phyloP scores from a whole-genome alignment of 805 yeast genomes.

The Candida sonorensis region DNA sequence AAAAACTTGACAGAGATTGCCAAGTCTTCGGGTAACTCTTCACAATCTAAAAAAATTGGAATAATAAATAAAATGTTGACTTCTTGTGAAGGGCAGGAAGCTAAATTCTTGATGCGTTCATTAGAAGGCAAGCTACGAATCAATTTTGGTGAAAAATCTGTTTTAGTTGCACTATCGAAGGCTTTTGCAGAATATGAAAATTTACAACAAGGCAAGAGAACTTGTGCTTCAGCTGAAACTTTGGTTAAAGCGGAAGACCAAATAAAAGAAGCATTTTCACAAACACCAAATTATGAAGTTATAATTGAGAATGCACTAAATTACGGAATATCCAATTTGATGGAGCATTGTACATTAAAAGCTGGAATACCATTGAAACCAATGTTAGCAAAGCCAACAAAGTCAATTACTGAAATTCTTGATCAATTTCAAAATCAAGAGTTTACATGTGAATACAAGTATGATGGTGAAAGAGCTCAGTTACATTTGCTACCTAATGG shows the following conservation, averaged over 20 bases:
- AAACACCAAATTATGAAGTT: conserved; percentile 83
- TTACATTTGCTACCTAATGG: conserved; percentile 70
- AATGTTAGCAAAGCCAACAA: conserved; percentile 97
- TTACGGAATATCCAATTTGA: conserved; percentile 60
- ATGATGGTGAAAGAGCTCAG: conserved; percentile 98
- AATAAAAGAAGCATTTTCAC: conserved; percentile 81
- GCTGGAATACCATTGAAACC: conserved; percentile 97
- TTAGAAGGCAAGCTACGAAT: conserved; percentile 90
- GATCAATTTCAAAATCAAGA: conserved; percentile 79
- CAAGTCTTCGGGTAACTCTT: conserved; percentile 65
- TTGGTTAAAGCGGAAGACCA: conserved; percentile 65
- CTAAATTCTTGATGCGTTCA: conserved; percentile 84
- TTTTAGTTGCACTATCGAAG: conserved; percentile 74
- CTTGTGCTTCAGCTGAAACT: conserved; percentile 31
- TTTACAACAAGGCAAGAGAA: conserved; percentile 19
- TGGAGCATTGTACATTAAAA: conserved; percentile 62
- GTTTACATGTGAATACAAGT: conserved; percentile 94
- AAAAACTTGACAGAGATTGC: conserved; percentile 72
- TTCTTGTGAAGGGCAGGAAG: conserved; percentile 79
- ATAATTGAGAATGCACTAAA: conserved; percentile 60
- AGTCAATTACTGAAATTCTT: conserved; percentile 83
- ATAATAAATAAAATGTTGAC: conserved; percentile 80
- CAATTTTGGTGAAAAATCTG: conserved; percentile 91
- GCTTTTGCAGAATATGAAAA: conserved; percentile 66
- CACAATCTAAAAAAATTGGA: conserved; percentile 72